A percentile compares a stretch with the other conserved stretches of the same genome.
These are phyloP conservation scores for Arxiozyma slooffiae DNA, from an alignment of 1,139 yeast genomes.

Conservation along the genomic window DNA sequence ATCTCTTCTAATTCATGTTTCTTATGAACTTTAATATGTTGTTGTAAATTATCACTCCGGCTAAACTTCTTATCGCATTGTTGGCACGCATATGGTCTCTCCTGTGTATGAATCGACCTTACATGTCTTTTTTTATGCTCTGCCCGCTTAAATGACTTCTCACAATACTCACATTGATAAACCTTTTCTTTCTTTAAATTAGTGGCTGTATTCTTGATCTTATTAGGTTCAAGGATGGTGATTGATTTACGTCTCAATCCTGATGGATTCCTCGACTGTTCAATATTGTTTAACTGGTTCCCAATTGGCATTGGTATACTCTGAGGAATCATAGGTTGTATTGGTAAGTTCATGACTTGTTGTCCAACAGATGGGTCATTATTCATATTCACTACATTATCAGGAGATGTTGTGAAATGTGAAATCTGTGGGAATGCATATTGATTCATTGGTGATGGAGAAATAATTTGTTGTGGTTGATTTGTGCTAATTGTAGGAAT, in stretches of 20 bases:
- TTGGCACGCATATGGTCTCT: slow-evolving; percentile 63
- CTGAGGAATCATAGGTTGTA: neutral
- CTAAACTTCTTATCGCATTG: slow-evolving; percentile 67
- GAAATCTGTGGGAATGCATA: neutral
- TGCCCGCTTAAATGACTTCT: slow-evolving; percentile 51
- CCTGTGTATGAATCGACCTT: slow-evolving; percentile 53
- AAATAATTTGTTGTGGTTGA: neutral
- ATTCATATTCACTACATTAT: neutral
- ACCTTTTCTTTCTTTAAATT: slow-evolving; percentile 30
- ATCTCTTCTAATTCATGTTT: slow-evolving; percentile 16
- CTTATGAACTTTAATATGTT: slow-evolving; percentile 63
- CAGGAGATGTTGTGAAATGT: neutral
- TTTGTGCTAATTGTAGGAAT: neutral
- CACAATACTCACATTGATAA: slow-evolving; percentile 32
- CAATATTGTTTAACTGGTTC: neutral
- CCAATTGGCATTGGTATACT: neutral
- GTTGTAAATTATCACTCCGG: slow-evolving; percentile 67
- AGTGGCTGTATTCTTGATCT: neutral
- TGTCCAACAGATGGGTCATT: neutral
- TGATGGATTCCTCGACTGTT: neutral
- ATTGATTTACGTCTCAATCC: neutral
- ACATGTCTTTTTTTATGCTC: slow-evolving; percentile 74
- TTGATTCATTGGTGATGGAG: neutral
- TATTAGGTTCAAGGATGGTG: neutral
- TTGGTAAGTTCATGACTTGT: neutral